Evolutionary conservation across 2,329 filamentous ascomycete genomes (phyloP).

Genomic region (Colletotrichum sidae): DNA sequence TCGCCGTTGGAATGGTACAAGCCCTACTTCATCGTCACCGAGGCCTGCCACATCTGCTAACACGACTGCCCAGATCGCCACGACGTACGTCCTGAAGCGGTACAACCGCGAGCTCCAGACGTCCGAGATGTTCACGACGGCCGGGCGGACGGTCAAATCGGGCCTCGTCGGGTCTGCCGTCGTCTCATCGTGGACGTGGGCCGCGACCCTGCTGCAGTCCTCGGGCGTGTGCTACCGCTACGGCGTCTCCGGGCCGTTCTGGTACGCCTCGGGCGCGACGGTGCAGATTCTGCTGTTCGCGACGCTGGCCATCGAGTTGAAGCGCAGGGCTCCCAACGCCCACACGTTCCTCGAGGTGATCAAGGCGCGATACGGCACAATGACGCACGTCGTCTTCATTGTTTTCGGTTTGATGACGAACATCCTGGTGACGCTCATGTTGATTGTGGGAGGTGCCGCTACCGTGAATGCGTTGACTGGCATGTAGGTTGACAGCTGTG

Average conservation of each 20-base stretch:
- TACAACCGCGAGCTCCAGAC: constrained; percentile 79
- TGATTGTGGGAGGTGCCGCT: constrained; percentile 83
- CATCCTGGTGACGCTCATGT: constrained; percentile 79
- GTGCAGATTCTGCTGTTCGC: constrained; percentile 87
- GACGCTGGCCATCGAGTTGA: constrained; percentile 85
- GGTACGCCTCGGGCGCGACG: constrained; percentile 71
- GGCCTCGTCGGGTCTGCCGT: constrained; percentile 85
- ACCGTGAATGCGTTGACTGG: constrained; percentile 65
- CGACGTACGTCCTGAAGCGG: constrained; percentile 77
- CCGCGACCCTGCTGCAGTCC: constrained; percentile 78
- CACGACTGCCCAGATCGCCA: constrained; percentile 59
- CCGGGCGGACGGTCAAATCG: constrained; percentile 83
- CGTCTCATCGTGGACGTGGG: constrained; percentile 89
- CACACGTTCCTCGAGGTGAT: constrained; percentile 83
- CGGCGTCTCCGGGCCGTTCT: constrained; percentile 64
- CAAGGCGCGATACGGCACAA: constrained; percentile 75
- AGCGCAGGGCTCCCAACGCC: constrained; percentile 81
- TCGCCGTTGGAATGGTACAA: constrained; percentile 75
- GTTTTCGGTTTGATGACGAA: constrained; percentile 83
- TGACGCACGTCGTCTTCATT: constrained; percentile 78
- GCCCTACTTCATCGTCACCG: too few species aligned
- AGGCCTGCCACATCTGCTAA: background rate
- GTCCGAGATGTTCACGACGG: constrained; percentile 86
- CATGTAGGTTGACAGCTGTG: constrained; percentile 20
- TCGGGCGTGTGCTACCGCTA: constrained; percentile 81